Evolutionary conservation across 768 basidiomycete species (phyloP), one percentile per base, ranked within the genome.

Genomic region (Calocybe cyanea): DNA sequence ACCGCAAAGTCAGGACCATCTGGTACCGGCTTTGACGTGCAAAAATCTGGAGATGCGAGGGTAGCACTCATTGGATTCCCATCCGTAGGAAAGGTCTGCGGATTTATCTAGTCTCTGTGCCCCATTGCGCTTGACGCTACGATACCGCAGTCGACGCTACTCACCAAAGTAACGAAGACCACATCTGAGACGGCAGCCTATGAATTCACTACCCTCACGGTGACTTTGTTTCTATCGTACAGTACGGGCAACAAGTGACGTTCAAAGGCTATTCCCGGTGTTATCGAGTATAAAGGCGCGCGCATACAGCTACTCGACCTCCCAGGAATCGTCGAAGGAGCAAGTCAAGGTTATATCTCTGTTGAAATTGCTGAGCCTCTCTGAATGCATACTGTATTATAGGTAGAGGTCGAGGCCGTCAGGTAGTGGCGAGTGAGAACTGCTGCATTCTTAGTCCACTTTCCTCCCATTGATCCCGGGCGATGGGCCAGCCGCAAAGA

Each of bases 61-160:
- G 87, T 94, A 18, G 90, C 92, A 17, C 69, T 96, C 44, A 96
- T 96, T 37, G 94, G 95, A 7, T 96, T 97, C 66, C 95, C 94
- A 0, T 95, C 93, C 4, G 92, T 96, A 38, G 95, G 94, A 59
- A 90, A 89, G 76, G 86, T 78, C 51, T 35, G 54, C 40, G 24
- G 14, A 20, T 38, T 36, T 20, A n/a, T n/a, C n/a, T 21, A 35
- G 14, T 35, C n/a, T 35, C 34, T 14, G 34, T 35, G 34, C 13
- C 11, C 25, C 25, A 28, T 28, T 6, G 5, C 25, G 25, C 25
- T 11, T 28, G 11, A 28, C 11, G 14, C 32, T 17, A n/a, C 15
- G 10, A 2, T 33, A 4, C 38, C 33, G 36, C 54, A 97, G 82
- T 95, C 92, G 7, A 98, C 96, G 1, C 75, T 98, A 25, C 73